Percentiles rank a stretch among this genome's conserved stretches.
Conservation (phyloP, 108 stramenopile species). For the Phaeodactylum tricornutum region DNA sequence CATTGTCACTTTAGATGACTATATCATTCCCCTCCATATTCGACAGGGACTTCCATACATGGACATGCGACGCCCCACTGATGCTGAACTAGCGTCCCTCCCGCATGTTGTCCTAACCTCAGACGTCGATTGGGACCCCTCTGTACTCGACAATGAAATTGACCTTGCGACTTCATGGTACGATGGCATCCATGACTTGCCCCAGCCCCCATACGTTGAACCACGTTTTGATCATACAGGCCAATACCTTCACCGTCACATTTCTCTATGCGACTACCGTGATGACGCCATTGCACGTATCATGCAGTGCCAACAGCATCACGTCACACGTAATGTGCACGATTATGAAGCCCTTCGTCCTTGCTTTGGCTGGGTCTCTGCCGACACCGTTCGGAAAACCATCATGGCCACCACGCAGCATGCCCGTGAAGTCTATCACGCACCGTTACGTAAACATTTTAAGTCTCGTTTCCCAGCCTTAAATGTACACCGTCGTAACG, state of each 20-base stretch:
- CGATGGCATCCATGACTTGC: too few species aligned
- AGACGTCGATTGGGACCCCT: constrained; percentile 6
- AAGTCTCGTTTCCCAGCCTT: constrained; percentile 8
- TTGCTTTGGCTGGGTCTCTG: constrained; percentile 9
- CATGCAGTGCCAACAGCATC: too few species aligned
- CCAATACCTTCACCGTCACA: too few species aligned
- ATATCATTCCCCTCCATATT: constrained; percentile 5
- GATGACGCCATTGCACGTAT: too few species aligned
- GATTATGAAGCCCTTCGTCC: constrained; percentile 3
- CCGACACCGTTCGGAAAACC: constrained; percentile 2
- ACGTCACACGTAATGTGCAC: too few species aligned
- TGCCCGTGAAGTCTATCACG: not conserved
- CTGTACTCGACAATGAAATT: constrained; percentile 1
- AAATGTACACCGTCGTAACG: constrained; percentile 14
- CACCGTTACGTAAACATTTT: not conserved
- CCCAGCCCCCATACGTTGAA: too few species aligned
- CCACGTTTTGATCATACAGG: too few species aligned
- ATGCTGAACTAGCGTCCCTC: not conserved
- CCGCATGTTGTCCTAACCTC: constrained; percentile 5
- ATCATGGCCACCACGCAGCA: constrained; percentile 7
- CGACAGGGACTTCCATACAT: constrained; percentile 2
- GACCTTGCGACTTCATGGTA: too few species aligned
- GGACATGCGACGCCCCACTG: constrained; percentile 2
- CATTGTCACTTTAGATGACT: constrained; percentile 14
- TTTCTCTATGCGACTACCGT: too few species aligned